These are phyloP conservation scores for Pestalotiopsis sp. DNA, from an alignment of 2,329 filamentous ascomycete species.

Conservation along the genomic window DNA sequence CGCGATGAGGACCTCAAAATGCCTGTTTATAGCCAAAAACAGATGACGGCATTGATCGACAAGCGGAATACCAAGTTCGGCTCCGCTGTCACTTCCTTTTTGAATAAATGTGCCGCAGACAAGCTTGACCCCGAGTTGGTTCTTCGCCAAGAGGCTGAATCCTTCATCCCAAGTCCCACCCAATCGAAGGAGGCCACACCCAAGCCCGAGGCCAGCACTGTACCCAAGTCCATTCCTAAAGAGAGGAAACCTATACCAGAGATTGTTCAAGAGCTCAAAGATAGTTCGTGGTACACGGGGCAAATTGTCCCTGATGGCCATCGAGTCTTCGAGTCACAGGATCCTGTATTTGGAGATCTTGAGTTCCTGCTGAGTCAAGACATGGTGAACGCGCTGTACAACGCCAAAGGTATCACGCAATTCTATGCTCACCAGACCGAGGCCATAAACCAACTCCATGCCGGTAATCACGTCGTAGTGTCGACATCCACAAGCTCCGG, in stretches of 20 bases:
- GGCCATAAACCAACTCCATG: conserved; percentile 85
- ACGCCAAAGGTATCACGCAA: conserved; percentile 81
- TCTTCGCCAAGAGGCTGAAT: conserved; percentile 60
- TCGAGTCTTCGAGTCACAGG: conserved; percentile 85
- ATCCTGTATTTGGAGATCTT: conserved; percentile 79
- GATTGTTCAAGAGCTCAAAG: conserved; percentile 83
- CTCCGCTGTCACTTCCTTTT: conserved; percentile 74
- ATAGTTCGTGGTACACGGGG: conserved; percentile 82
- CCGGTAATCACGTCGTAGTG: conserved; percentile 86
- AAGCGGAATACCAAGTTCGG: conserved; percentile 85
- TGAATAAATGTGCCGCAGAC: conserved; percentile 72
- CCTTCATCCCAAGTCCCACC: conserved; percentile 65
- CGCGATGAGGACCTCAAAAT: conserved; percentile 83
- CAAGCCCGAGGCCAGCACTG: conserved; percentile 39
- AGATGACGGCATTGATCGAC: conserved; percentile 87
- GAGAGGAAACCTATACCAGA: conserved; percentile 81
- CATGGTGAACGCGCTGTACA: conserved; percentile 94
- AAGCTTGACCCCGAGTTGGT: conserved; percentile 67
- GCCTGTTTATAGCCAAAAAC: conserved; percentile 90
- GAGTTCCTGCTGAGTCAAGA: conserved; percentile 86
- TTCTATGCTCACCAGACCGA: conserved; percentile 93
- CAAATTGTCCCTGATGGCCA: conserved; percentile 95
- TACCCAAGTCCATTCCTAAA: conserved; percentile 75
- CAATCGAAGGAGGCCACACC: conserved; percentile 38
- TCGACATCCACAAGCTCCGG: conserved; percentile 95